Evolutionary conservation across 129 eudicot species (phyloP), one percentile per base, ranked within the genome.

Genomic region (Erigeron canadensis): DNA sequence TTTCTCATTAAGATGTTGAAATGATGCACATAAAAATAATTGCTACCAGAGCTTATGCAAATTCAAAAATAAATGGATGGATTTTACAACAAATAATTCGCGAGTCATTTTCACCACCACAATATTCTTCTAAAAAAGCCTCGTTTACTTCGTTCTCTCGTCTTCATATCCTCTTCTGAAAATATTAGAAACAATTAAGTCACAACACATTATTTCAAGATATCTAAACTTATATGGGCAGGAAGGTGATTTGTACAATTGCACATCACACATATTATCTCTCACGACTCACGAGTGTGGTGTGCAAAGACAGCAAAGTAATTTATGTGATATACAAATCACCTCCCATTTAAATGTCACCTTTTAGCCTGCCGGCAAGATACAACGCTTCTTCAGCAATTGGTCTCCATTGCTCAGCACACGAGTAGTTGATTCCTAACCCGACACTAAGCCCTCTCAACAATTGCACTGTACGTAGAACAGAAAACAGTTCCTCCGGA

Each of bases 381-480:
- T 68, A 82, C 56, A 89, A 70, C 73, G 87, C 98, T 87, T 94
- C 97, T 80, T 89, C 93, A 41, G 98, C 98, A 80, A 89, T 85
- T 8, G 98, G 93, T 67, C 98, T 73, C 98, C 97, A 89, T 79
- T 94, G 93, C 75, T 94, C 85, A 0, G 98, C 92, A 45, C 98
- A 89, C 6, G 98, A 94, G 70, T 85, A 89, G 66, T 89, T 87
- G 51, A 94, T 72, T 42, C 97, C 98, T 10, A 89, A 75, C 64
- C 98, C 98, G 10, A 94, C 96, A 71, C 98, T 89, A 18, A 94
- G 89, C 75, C 98, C 98, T 82, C 98, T 94, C 65, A 94, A 75
- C 61, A 94, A 78, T 44, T 87, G 96, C 56, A 94, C 86, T 0
- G 97, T 94, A 15, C 98, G 95, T 65, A 94, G 98, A 72, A 94